Conservation (phyloP, 176 grass and related monocot species). For the Oryza officinalis region DNA sequence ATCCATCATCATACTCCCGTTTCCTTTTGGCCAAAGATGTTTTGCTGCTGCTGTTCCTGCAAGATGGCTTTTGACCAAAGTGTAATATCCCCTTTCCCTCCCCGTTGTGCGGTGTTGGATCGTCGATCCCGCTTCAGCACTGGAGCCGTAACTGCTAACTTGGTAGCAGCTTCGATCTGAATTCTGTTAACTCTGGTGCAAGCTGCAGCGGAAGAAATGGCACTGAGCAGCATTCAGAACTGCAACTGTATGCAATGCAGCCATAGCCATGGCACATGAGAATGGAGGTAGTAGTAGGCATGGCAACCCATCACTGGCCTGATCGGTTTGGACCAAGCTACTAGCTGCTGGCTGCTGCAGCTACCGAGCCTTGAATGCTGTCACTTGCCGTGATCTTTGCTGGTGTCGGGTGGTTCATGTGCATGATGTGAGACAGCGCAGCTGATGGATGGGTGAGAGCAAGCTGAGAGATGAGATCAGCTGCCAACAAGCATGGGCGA, state of each 20-base stretch:
- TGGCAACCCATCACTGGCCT: slow-evolving; percentile 6
- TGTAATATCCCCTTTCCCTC: neutral
- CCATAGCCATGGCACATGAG: neutral
- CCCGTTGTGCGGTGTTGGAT: neutral
- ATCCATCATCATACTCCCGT: neutral
- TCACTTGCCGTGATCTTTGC: slow-evolving; percentile 19
- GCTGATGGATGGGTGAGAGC: neutral
- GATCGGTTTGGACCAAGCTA: neutral
- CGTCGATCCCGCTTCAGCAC: neutral
- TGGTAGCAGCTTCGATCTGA: slow-evolving; percentile 18
- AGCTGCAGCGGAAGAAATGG: neutral
- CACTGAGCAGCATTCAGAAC: neutral
- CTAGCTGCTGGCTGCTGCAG: neutral
- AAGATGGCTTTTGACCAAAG: slow-evolving; percentile 53
- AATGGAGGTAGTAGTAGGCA: slow-evolving; percentile 20
- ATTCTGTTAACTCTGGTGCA: neutral
- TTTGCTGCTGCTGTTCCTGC: neutral
- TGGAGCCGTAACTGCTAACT: neutral
- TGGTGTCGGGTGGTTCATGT: slow-evolving; percentile 47
- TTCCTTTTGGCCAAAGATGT: slow-evolving; percentile 47
- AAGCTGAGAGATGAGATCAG: neutral
- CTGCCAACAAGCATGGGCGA: slow-evolving; percentile 22
- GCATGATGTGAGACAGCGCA: slow-evolving; percentile 36
- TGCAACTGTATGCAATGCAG: neutral
- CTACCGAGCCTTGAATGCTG: slow-evolving; percentile 33